Base-by-base conservation (phyloP, 1,284 basidiomycete genomes). In the Xanthoconium separans region DNA sequence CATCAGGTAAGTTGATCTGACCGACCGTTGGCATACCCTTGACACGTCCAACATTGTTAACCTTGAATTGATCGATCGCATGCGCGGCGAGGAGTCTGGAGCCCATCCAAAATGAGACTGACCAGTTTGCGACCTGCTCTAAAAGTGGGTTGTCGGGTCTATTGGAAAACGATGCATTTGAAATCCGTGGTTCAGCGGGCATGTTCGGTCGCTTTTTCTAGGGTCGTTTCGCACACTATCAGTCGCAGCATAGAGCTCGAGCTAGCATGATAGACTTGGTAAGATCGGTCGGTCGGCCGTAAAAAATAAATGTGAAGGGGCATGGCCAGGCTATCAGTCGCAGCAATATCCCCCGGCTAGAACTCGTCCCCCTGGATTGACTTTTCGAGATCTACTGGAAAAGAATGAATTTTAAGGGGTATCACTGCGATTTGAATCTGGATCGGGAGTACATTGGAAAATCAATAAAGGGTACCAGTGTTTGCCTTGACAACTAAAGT, bases 61-160 rank as follows among this genome's bases (percentile, higher is more conserved):
- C 42, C 18, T 42, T 33, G 12, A 20, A 37, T 41, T 51, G 59
- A 66, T 63, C 43, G 62, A 62, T 51, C 44, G 2, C 29, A 41
- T 31, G 29, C 8, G 10, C 27, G 27, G 27, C 7, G 27, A 22
- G 1, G 27, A 46, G 52, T 47, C 62, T 52, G 27, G 64, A 50
- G 34, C 7, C 39, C 31, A 24, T 42, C 22, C 27, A 31, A 30
- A 46, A 50, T 45, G 6, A 44, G 27, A 42, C 45, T 6, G 22
- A 24, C 37, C n/a, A 31, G n/a, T 40, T 54, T 36, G 48, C 45
- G 20, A 48, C 48, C 42, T 16, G 4, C 31, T 36, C 27, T n/a
- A 30, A 42, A 27, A 31, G 41, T 13, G 20, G 22, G 2, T 27
- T 22, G 22, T n/a, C 6, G 41, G 20, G 16, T 37, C 46, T 44